Evolutionary conservation across 371 early-diverging fungal species (phyloP).

Genomic region (Chytridium lagenaria): DNA sequence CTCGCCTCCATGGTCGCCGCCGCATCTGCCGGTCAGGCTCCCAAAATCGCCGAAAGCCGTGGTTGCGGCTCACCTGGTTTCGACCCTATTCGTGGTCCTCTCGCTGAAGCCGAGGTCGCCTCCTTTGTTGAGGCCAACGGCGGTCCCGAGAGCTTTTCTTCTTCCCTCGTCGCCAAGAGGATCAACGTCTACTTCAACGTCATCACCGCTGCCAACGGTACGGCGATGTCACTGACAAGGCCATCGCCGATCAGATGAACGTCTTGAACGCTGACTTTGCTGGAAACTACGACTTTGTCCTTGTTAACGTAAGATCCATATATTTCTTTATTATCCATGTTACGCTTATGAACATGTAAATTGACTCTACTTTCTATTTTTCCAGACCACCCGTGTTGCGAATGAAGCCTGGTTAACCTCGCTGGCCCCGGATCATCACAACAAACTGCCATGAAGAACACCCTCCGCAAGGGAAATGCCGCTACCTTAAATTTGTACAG

Average conservation of each 20-base stretch:
- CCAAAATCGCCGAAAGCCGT: not conserved
- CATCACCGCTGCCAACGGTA: not conserved
- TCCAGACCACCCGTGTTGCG: not conserved
- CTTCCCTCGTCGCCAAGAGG: not conserved
- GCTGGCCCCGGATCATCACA: not conserved
- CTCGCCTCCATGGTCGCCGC: not conserved
- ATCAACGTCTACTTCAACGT: constrained; percentile 15
- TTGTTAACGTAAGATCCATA: constrained; percentile 2
- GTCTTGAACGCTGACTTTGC: constrained; percentile 29
- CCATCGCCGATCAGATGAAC: constrained; percentile 20
- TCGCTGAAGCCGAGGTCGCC: not conserved
- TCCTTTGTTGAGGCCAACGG: not conserved
- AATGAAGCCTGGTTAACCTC: constrained; percentile 12
- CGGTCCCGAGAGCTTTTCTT: not conserved
- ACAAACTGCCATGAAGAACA: constrained; percentile 18
- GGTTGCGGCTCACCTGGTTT: constrained; percentile 2
- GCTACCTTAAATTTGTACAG: constrained; percentile 22
- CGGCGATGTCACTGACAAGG: constrained; percentile 16
- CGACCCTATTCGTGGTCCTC: not conserved
- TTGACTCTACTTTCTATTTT: too few species aligned
- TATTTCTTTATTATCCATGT: not conserved
- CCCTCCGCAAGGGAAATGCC: constrained; percentile 16
- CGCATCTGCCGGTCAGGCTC: not conserved
- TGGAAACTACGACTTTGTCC: not conserved
- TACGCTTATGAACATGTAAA: too few species aligned